Conservation (phyloP, 139 green algal species). For the Desmodesmus armatus region DNA sequence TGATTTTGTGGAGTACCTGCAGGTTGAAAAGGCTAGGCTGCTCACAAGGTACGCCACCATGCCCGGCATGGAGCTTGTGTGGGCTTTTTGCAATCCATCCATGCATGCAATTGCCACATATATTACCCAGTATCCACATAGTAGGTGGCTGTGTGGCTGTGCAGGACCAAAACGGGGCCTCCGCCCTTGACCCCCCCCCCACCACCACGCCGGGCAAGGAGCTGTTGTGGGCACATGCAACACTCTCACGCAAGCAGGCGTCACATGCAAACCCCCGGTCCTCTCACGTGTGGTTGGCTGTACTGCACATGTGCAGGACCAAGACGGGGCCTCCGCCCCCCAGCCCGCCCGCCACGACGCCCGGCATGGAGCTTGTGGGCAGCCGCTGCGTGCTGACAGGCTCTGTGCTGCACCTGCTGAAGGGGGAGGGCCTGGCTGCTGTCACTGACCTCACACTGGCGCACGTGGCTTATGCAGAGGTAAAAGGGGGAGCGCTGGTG, state of each 20-base stretch:
- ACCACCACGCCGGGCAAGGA: neutral
- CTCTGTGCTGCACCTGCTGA: neutral
- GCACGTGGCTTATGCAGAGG: neutral
- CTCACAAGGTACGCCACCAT: too few species aligned
- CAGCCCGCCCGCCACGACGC: neutral
- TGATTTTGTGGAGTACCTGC: neutral
- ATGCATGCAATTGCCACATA: too few species aligned
- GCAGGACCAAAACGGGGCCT: neutral
- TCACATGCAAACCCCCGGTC: neutral
- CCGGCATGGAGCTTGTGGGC: slow-evolving; percentile 13
- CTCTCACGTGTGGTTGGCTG: too few species aligned
- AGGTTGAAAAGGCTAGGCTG: neutral
- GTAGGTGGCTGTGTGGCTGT: too few species aligned
- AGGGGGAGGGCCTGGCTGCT: neutral
- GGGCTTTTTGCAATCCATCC: too few species aligned
- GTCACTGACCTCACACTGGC: slow-evolving; percentile 8
- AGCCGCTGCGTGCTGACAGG: neutral
- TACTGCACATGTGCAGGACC: neutral
- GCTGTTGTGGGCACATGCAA: neutral
- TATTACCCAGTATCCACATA: too few species aligned
- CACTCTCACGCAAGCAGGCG: neutral
- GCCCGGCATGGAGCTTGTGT: too few species aligned
- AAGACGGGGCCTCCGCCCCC: neutral
- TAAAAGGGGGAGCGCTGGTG: neutral
- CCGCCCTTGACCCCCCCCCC: neutral